These are phyloP conservation scores for Aristolochia contorta DNA, from an alignment of 164 flowering plant genomes.

Conservation along the genomic window DNA sequence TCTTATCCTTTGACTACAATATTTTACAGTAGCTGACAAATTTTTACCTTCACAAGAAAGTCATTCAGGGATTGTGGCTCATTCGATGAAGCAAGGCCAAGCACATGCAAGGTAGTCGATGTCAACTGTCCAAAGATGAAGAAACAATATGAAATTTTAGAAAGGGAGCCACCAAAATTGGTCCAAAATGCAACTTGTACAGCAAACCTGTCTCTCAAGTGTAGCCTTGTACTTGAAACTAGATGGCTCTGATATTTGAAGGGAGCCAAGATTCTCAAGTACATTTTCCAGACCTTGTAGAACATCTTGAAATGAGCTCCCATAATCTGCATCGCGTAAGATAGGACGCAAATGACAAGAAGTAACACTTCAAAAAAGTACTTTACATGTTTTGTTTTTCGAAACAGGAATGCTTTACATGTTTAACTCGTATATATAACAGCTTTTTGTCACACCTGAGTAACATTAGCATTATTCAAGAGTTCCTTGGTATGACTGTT, in stretches of 20 bases:
- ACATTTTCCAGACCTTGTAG: conserved; percentile 61
- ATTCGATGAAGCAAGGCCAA: conserved; percentile 44
- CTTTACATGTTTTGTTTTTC: no score
- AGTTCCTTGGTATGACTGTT: no score
- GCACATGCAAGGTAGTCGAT: conserved; percentile 68
- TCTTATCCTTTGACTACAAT: no score
- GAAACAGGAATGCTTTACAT: no score
- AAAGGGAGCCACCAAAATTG: background rate
- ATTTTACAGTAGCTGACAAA: no score
- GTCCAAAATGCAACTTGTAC: background rate
- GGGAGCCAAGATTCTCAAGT: conserved; percentile 53
- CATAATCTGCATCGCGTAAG: conserved; percentile 53
- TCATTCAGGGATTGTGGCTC: conserved; percentile 48
- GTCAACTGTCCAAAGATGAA: conserved; percentile 41
- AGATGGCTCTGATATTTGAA: conserved; percentile 49
- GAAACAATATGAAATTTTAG: background rate
- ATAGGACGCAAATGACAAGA: background rate
- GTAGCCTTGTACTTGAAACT: conserved; percentile 67
- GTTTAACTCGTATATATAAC: no score
- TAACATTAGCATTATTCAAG: no score
- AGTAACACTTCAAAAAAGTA: background rate
- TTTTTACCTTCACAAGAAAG: conserved; percentile 64
- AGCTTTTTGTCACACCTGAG: no score
- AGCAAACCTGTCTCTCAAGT: conserved; percentile 79
- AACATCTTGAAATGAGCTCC: conserved; percentile 72